Percentiles rank a stretch among this genome's conserved stretches.
These are phyloP conservation scores for Annulohypoxylon nitens DNA, from an alignment of 495 filamentous ascomycete genomes.

Conservation along the genomic window DNA sequence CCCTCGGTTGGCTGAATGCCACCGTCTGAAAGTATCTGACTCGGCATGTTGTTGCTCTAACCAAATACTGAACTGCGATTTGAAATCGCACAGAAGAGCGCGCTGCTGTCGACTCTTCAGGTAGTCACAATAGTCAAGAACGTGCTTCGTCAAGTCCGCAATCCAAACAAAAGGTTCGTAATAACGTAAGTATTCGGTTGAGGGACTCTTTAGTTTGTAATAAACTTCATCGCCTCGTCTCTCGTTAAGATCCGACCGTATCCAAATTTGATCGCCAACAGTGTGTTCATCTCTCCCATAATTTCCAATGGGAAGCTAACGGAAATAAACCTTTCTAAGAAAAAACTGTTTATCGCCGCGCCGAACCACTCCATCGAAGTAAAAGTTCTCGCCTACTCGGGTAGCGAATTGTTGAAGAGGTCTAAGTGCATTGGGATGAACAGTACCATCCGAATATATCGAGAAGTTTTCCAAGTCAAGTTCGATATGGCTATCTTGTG, in stretches of 20 bases:
- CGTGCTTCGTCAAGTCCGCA: conserved; percentile 73
- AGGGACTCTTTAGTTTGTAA: conserved; percentile 69
- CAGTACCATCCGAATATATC: conserved; percentile 58
- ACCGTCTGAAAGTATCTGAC: conserved; percentile 56
- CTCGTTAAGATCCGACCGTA: conserved; percentile 62
- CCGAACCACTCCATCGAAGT: conserved; percentile 72
- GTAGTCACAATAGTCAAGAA: conserved; percentile 70
- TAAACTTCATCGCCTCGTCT: conserved; percentile 62
- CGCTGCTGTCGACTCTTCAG: conserved; percentile 45
- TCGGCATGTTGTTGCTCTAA: conserved; percentile 56
- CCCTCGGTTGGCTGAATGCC: conserved; percentile 61
- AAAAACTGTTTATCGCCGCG: conserved; percentile 58
- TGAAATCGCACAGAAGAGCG: conserved; percentile 67
- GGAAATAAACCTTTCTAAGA: conserved; percentile 68
- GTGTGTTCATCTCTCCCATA: conserved; percentile 66
- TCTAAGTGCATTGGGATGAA: conserved; percentile 62
- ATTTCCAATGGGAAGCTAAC: conserved; percentile 71
- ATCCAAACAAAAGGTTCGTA: conserved; percentile 74
- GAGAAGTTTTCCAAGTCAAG: conserved; percentile 65
- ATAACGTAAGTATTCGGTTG: conserved; percentile 69
- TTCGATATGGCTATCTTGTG: conserved; percentile 56
- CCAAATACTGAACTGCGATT: conserved; percentile 67
- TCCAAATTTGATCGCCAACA: conserved; percentile 69
- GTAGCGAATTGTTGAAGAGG: conserved; percentile 64
- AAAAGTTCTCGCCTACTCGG: conserved; percentile 53